A percentile compares a stretch with the other conserved stretches of the same genome.
These are phyloP conservation scores for Debaryomyces udenii DNA, from an alignment of 1,139 yeast genomes.

Conservation along the genomic window DNA sequence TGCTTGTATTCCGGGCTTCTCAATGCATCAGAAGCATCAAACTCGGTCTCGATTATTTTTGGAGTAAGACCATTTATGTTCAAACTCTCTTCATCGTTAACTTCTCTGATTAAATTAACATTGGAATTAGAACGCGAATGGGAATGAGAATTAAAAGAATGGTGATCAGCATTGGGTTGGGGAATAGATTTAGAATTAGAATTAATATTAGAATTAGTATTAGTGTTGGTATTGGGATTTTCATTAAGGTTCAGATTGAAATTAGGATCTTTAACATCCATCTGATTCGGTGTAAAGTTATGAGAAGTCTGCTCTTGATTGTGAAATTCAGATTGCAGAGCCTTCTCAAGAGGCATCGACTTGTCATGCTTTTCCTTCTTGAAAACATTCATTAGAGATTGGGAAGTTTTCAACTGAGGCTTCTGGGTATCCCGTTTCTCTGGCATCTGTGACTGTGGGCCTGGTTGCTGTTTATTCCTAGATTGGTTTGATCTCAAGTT, in stretches of 20 bases:
- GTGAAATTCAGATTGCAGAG: conserved; percentile 7
- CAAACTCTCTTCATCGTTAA: conserved; percentile 29
- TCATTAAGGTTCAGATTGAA: conserved; percentile 1
- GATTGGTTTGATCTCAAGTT: conserved; percentile 7
- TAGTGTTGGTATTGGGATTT: conserved; percentile 1
- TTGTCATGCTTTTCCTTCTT: conserved; percentile 26
- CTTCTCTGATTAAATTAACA: conserved; percentile 39
- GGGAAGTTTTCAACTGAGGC: conserved; percentile 6
- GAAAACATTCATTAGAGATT: conserved; percentile 25
- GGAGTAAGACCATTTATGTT: neutral
- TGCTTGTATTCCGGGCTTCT: too few species aligned
- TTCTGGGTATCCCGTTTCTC: neutral
- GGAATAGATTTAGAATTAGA: neutral
- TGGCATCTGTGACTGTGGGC: conserved; percentile 18
- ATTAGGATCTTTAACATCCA: conserved; percentile 9
- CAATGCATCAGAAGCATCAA: neutral
- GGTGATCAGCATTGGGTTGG: neutral
- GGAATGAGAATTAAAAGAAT: conserved; percentile 4
- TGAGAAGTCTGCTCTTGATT: conserved; percentile 6
- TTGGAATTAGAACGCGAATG: conserved; percentile 21
- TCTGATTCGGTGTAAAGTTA: too few species aligned
- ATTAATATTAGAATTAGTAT: too few species aligned
- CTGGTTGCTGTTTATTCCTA: conserved; percentile 9
- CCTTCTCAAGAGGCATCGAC: conserved; percentile 20
- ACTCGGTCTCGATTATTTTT: conserved; percentile 6